phyloP scores from a whole-genome alignment of 2,329 filamentous ascomycete species.

The Aspergillus chevalieri region DNA sequence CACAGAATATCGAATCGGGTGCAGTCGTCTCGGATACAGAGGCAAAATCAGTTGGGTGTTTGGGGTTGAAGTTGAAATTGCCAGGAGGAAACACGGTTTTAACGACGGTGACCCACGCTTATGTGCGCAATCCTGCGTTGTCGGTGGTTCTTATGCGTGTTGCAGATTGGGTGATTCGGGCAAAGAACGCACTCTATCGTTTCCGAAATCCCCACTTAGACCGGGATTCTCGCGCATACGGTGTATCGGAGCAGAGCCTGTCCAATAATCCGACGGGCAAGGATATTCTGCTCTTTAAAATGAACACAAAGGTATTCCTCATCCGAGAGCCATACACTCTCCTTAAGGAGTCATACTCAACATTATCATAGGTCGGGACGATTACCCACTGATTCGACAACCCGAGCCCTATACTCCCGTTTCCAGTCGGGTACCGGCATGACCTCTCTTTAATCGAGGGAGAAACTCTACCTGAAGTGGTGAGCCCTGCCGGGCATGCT shows the following conservation, averaged over 20 bases:
- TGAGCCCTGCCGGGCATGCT: conserved; percentile 5
- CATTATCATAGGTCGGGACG: conserved; percentile 2
- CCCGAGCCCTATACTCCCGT: conserved; percentile 3
- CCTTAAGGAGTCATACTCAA: not conserved
- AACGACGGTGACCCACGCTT: conserved; percentile 7
- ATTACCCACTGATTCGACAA: conserved; percentile 4
- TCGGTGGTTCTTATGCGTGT: not conserved
- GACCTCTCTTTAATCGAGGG: conserved; percentile 5
- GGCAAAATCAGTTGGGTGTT: conserved; percentile 15
- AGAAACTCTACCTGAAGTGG: not conserved
- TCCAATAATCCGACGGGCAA: conserved; percentile 4
- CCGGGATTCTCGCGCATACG: not conserved
- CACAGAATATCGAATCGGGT: no score
- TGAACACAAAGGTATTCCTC: conserved; percentile 2
- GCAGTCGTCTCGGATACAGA: no score
- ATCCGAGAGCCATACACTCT: not conserved
- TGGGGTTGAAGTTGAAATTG: conserved; percentile 5
- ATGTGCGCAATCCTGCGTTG: not conserved
- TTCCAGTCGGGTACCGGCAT: conserved; percentile 4
- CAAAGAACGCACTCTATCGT: conserved; percentile 1
- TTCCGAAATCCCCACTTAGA: not conserved
- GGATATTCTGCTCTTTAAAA: conserved; percentile 2
- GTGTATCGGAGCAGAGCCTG: not conserved
- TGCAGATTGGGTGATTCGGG: not conserved
- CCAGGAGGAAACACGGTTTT: conserved; percentile 2